Percentiles rank a stretch among this genome's conserved stretches.
phyloP scores from a whole-genome alignment of 2,329 filamentous ascomycete genomes.

The Clonostachys rosea region DNA sequence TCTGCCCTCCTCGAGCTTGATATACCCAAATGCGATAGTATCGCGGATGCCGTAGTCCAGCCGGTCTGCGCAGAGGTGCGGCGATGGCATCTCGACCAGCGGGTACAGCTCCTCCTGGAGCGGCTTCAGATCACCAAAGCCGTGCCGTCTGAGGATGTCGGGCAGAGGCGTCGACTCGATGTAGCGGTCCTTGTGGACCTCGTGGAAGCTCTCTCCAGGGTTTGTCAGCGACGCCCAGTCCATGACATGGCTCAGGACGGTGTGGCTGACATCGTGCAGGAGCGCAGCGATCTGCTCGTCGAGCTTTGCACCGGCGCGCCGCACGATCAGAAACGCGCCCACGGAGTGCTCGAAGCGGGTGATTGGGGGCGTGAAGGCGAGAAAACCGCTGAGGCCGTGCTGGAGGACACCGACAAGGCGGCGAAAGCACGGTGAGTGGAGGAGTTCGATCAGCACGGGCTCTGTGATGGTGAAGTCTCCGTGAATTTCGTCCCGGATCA shows the following conservation, averaged over 20 bases:
- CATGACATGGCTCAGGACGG: conserved; percentile 30
- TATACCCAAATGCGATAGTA: conserved; percentile 19
- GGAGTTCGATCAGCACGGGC: conserved; percentile 26
- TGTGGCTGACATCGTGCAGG: conserved; percentile 31
- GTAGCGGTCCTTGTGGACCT: conserved; percentile 29
- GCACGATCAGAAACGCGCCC: conserved; percentile 29
- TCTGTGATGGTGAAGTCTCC: conserved; percentile 23
- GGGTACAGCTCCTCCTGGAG: conserved; percentile 30
- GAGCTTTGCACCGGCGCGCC: conserved; percentile 21
- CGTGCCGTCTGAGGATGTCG: conserved; percentile 21
- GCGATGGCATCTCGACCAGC: conserved; percentile 27
- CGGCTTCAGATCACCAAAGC: conserved; percentile 16
- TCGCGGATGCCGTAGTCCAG: conserved; percentile 32
- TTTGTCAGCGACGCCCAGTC: conserved; percentile 24
- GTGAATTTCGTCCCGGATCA: conserved; percentile 25
- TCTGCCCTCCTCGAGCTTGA: conserved; percentile 19
- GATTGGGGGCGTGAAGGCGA: conserved; percentile 22
- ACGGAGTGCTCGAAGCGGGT: conserved; percentile 32
- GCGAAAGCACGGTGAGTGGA: conserved; percentile 19
- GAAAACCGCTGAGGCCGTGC: conserved; percentile 26
- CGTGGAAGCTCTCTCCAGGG: conserved; percentile 30
- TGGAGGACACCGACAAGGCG: conserved; percentile 27
- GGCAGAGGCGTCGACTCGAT: conserved; percentile 23
- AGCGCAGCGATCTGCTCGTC: conserved; percentile 30
- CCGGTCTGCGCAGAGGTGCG: conserved; percentile 30